Base-by-base conservation (phyloP, 495 filamentous ascomycete genomes). In the Xylaria venustula region DNA sequence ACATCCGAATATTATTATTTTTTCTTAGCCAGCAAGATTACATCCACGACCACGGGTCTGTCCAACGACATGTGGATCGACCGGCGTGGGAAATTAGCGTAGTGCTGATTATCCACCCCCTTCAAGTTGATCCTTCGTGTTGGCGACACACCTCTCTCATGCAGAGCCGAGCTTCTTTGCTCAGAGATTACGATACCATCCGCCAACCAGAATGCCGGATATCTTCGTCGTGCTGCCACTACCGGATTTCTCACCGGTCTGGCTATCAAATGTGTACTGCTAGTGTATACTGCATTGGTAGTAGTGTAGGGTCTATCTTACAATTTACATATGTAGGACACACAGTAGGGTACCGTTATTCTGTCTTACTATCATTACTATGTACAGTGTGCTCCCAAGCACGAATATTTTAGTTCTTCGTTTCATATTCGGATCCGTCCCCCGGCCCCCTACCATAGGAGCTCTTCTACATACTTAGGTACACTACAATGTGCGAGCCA, bases 41-140 rank as follows among this genome's bases (percentile, higher is more conserved):
- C 52, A 51, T 32, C 60, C 60, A 62, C 60, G 54, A 49, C 60
- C 52, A 57, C 36, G 60, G 60, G 60, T 62, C 60, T 22, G 30
- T 51, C 52, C 60, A 62, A 57, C 60, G 51, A 36, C 19, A 54
- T 54, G 52, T 47, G 52, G 60, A 62, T 62, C 58, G 37, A 6
- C 57, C 57, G 57, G 45, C 45, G 15, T 50, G 34, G 57, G 45
- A 60, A 50, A 60, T 60, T 60, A 60, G 57, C 57, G 45, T 34
- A 47, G 45, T 52, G 42, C 53, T 50, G 42, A 56, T 34, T 53
- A 46, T 50, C 45, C 54, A 49, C 54, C 54, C 54, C 42, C 7
- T 58, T 41, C 46, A 6, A 22, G 42, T n/a, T 45, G 42, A 55
- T 55, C 53, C 53, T 55, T 45, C 40, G 20, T 40, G 53, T 45